phyloP scores from a whole-genome alignment of 352 stramenopile species.

The Globisporangium sylvaticum region DNA sequence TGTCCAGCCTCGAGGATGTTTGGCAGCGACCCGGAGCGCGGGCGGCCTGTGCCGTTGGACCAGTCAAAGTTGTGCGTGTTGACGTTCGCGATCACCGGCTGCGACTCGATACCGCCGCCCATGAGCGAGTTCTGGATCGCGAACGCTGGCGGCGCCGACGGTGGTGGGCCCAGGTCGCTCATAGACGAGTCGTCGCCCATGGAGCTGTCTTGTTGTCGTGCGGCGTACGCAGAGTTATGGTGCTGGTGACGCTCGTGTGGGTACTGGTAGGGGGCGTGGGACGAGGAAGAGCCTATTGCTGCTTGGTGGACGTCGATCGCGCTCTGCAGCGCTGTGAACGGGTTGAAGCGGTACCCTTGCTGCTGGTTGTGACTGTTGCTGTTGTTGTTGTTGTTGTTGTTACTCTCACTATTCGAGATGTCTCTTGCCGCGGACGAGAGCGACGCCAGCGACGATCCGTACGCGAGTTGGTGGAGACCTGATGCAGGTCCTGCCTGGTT shows the following conservation, averaged over 20 bases:
- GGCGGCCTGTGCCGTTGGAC: constrained; percentile 39
- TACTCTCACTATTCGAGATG: constrained; percentile 14
- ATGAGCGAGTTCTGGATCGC: constrained; percentile 78
- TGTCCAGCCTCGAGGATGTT: constrained; percentile 22
- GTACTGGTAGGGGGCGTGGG: constrained; percentile 12
- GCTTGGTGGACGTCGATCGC: constrained; percentile 41
- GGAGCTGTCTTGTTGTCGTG: not conserved
- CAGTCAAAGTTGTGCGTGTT: constrained; percentile 85
- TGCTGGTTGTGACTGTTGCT: not conserved
- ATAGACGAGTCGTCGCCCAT: constrained; percentile 12
- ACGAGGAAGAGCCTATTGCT: not conserved
- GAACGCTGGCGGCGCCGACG: constrained; percentile 52
- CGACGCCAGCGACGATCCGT: constrained; percentile 27
- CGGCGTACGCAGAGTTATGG: not conserved
- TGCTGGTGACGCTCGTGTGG: constrained; percentile 16
- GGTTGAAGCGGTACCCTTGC: constrained; percentile 48
- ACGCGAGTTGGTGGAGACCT: constrained; percentile 53
- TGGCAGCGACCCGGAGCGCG: constrained; percentile 34
- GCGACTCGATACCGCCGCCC: constrained; percentile 74
- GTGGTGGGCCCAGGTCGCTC: constrained; percentile 52
- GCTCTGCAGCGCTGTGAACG: constrained; percentile 56
- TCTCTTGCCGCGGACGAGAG: constrained; percentile 15
- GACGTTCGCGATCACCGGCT: constrained; percentile 65
- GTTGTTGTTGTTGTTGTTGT: not conserved
- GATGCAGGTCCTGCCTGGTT: constrained; percentile 14